Conservation (phyloP, 2,329 filamentous ascomycete genomes). For the Aspergillaceae sp. region DNA sequence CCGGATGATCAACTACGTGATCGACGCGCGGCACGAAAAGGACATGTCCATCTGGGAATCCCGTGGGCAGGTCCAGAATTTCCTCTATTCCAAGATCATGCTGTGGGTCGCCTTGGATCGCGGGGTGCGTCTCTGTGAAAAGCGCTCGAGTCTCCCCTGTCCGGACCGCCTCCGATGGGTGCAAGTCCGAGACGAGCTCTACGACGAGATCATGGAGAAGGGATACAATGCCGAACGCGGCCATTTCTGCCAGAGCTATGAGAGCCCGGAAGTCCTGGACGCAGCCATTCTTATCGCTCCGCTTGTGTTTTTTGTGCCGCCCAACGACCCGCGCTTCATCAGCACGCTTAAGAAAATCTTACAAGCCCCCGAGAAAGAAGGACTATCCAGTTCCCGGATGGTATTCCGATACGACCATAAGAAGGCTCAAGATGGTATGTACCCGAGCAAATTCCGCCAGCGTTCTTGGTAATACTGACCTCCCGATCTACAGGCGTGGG, state of each 20-base stretch:
- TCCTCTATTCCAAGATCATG: constrained; percentile 75
- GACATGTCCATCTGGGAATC: constrained; percentile 85
- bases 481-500: constrained; percentile 50
- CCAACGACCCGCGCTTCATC: constrained; percentile 67
- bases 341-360: constrained; percentile 66
- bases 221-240: constrained; percentile 63
- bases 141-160: constrained; percentile 61
- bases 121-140: constrained; percentile 63
- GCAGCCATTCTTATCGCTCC: constrained; percentile 68
- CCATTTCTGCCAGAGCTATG: constrained; percentile 68
- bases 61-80: constrained; percentile 65
- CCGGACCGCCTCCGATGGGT: constrained; percentile 61
- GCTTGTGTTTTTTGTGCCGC: constrained; percentile 69
- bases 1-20: constrained; percentile 60
- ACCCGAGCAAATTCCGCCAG: constrained; percentile 14
- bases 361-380: constrained; percentile 63
- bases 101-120: constrained; percentile 75
- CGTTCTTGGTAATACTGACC: not conserved
- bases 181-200: constrained; percentile 56
- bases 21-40: constrained; percentile 56
- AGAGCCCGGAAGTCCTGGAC: constrained; percentile 61
- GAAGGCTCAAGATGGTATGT: constrained; percentile 56
- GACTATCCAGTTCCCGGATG: constrained; percentile 63
- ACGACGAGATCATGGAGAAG: constrained; percentile 70
- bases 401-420: constrained; percentile 68